A percentile compares a stretch with the other conserved stretches of the same genome.
phyloP scores from a whole-genome alignment of 495 filamentous ascomycete species.

The Gamarada debralockiae region DNA sequence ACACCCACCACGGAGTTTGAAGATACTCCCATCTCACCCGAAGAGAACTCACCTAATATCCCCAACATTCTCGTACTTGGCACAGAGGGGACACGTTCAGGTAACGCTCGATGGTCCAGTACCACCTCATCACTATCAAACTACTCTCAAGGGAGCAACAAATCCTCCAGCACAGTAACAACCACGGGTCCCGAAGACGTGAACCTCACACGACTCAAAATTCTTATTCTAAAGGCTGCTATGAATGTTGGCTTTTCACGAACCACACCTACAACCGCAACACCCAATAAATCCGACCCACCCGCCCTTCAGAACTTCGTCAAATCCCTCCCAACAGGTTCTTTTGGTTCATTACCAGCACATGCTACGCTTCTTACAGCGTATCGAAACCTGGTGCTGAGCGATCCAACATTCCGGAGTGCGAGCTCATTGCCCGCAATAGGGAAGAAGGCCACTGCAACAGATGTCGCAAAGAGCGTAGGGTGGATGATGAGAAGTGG shows the following conservation, averaged over 20 bases:
- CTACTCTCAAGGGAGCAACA: conserved; percentile 66
- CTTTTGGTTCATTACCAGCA: conserved; percentile 69
- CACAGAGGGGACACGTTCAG: conserved; percentile 44
- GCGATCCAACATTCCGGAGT: conserved; percentile 61
- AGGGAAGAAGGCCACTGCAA: conserved; percentile 55
- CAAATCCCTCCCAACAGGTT: conserved; percentile 67
- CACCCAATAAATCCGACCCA: conserved; percentile 28
- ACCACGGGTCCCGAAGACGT: conserved; percentile 64
- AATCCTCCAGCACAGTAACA: conserved; percentile 71
- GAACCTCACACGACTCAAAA: conserved; percentile 68
- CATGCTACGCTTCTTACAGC: conserved; percentile 67
- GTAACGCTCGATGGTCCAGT: conserved; percentile 65
- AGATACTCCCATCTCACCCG: conserved; percentile 76
- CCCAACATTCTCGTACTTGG: conserved; percentile 87
- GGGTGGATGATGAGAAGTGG: conserved; percentile 65
- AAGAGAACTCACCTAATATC: conserved; percentile 56
- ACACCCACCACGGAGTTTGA: conserved; percentile 93
- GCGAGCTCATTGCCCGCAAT: conserved; percentile 48
- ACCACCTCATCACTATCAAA: conserved; percentile 69
- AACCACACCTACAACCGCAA: conserved; percentile 32
- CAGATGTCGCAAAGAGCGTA: conserved; percentile 72
- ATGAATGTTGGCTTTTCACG: conserved; percentile 70
- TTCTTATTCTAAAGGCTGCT: conserved; percentile 76
- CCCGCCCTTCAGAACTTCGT: conserved; percentile 62
- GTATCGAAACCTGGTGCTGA: conserved; percentile 72